Evolutionary conservation across 345 rosid genomes (phyloP), one percentile per base, ranked within the genome.

Genomic region (Salix koriyanagi): DNA sequence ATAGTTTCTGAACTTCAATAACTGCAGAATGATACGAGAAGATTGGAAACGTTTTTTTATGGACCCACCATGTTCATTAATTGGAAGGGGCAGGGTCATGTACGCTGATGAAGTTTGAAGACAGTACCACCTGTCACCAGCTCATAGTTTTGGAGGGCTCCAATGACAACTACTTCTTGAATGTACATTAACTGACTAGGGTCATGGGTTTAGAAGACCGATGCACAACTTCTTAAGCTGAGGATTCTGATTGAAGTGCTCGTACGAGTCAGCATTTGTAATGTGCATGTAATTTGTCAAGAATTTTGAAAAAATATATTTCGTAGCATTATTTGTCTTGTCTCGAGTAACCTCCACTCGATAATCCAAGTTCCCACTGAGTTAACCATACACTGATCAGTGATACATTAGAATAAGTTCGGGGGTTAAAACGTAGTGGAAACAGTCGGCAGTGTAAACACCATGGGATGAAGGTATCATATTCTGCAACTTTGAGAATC

Each of bases 1-100:
- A 12, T 12, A 44, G 4, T 44, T 44, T 44, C 50, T 44, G 11
- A 58, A 23, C 28, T n/a, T 58, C 62, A n/a, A 2, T 21, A 21
- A 23, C 62, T n/a, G 70, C 2, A 74, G 77, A 19, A 48, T 74
- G 70, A 74, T 30, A 44, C 5, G 67, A 73, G 14, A 32, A 7
- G 44, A 23, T 11, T 3, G 39, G 13, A 54, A 74, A 10, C 32
- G 18, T 14, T 61, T 14, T 44, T 26, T 16, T 9, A 5, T 65
- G 69, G 60, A 64, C 42, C 42, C 16, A 5, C 64, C 34, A 32
- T 6, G 25, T 44, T 74, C 30, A 46, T 65, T 23, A 46, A 9
- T 3, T n/a, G 28, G 62, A 1, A 3, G 62, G 62, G 62, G 1
- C 62, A 56, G 12, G 62, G 4, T 56, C 28, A 58, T 58, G 64